These are phyloP conservation scores for Pythium vanterpoolii DNA, from an alignment of 352 stramenopile genomes.

Conservation along the genomic window DNA sequence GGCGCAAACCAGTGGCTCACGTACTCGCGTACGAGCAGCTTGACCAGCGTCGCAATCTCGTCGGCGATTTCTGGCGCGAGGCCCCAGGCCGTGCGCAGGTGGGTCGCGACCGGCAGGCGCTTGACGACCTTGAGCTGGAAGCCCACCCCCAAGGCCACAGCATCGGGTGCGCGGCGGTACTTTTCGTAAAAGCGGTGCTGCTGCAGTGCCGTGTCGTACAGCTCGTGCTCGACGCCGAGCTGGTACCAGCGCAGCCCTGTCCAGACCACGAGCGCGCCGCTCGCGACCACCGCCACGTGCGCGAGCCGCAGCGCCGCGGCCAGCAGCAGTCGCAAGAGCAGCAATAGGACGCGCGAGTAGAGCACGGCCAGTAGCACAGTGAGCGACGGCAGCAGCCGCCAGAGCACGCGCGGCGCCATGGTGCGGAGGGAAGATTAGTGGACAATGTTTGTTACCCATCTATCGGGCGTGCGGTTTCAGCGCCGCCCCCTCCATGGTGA, in stretches of 20 bases:
- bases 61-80: slow-evolving; percentile 57
- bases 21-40: slow-evolving; percentile 55
- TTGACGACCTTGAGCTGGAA: slow-evolving; percentile 60
- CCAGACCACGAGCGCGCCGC: slow-evolving; percentile 53
- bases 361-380: slow-evolving; percentile 20
- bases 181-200: slow-evolving; percentile 52
- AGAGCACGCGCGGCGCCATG: slow-evolving; percentile 12
- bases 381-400: slow-evolving; percentile 26
- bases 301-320: slow-evolving; percentile 26
- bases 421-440: background rate
- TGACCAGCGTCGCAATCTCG: slow-evolving; percentile 52
- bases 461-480: background rate
- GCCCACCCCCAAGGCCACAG: slow-evolving; percentile 32
- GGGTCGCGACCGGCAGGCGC: slow-evolving; percentile 50
- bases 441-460: too few species aligned
- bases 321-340: background rate
- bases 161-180: slow-evolving; percentile 32
- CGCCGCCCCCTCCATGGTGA: background rate
- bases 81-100: slow-evolving; percentile 56
- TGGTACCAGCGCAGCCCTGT: slow-evolving; percentile 61
- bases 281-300: slow-evolving; percentile 43
- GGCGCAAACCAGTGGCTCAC: slow-evolving; percentile 62
- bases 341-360: slow-evolving; percentile 2
- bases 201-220: slow-evolving; percentile 44
- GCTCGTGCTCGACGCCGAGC: slow-evolving; percentile 56